Conservation (phyloP, 2,329 filamentous ascomycete species). For the Endoconidiophora laricicola region DNA sequence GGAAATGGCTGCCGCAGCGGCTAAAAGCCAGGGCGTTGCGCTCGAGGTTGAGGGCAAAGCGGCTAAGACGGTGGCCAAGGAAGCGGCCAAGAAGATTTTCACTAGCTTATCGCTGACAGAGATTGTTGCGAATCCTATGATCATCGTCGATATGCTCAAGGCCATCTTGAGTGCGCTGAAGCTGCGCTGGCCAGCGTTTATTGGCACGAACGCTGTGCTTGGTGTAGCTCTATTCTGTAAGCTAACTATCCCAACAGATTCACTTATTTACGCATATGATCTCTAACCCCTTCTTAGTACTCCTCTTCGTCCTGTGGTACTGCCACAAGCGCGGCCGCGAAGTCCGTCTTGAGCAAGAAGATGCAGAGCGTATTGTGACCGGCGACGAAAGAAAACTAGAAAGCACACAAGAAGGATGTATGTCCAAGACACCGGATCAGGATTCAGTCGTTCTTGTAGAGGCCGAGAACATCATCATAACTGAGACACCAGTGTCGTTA, state of each 20-base stretch:
- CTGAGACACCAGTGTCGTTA: neutral
- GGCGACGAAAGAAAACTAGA: conserved; percentile 14
- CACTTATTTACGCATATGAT: neutral
- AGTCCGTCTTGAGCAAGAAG: conserved; percentile 52
- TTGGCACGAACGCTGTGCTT: conserved; percentile 84
- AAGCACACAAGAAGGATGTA: too few species aligned
- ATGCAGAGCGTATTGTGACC: conserved; percentile 21
- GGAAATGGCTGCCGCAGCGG: conserved; percentile 63
- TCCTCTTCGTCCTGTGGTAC: conserved; percentile 94
- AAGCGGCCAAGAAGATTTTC: conserved; percentile 48
- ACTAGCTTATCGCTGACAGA: conserved; percentile 59
- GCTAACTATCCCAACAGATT: conserved; percentile 18
- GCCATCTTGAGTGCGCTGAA: conserved; percentile 85
- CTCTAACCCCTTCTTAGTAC: conserved; percentile 32
- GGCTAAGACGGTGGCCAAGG: conserved; percentile 37
- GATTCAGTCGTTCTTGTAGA: conserved; percentile 23
- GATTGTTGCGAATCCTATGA: conserved; percentile 72
- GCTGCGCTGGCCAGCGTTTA: conserved; percentile 72
- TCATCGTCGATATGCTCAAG: conserved; percentile 66
- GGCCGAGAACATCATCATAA: conserved; percentile 21
- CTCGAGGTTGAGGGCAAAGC: conserved; percentile 28
- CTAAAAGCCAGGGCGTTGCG: conserved; percentile 53
- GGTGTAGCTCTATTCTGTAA: conserved; percentile 74
- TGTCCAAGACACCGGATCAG: conserved; percentile 12
- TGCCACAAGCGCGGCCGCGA: conserved; percentile 91